Evolutionary conservation across 768 basidiomycete genomes (phyloP).

Genomic region (Pulveroboletus sp.): DNA sequence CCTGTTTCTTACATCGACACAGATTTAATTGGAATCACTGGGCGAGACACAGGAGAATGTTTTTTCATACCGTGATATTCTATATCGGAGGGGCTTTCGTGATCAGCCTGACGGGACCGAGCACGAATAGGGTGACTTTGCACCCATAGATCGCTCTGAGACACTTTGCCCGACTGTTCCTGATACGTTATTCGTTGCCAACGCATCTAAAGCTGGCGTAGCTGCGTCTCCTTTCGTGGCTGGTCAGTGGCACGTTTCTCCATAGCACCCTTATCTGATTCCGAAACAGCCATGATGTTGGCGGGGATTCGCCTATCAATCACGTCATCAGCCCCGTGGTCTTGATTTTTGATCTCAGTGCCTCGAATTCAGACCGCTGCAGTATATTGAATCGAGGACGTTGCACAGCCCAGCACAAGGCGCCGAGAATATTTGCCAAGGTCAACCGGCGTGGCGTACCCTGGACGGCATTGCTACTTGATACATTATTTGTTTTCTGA

Average conservation of each 20-base stretch:
- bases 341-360: slow-evolving; percentile 43
- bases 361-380: slow-evolving; percentile 60
- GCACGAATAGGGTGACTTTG: slow-evolving; percentile 32
- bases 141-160: slow-evolving; percentile 12
- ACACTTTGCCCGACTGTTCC: slow-evolving; percentile 11
- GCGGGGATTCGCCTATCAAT: slow-evolving; percentile 47
- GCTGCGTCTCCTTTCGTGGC: slow-evolving; percentile 40
- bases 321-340: slow-evolving; percentile 38
- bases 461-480: slow-evolving; percentile 43
- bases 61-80: slow-evolving; percentile 32
- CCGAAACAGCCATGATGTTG: slow-evolving; percentile 31
- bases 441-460: slow-evolving; percentile 35
- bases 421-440: slow-evolving; percentile 38
- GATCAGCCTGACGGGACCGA: slow-evolving; percentile 40
- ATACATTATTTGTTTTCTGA: slow-evolving; percentile 55
- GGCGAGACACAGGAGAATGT: slow-evolving; percentile 39
- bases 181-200: slow-evolving; percentile 27
- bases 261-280: slow-evolving; percentile 9
- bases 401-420: slow-evolving; percentile 47
- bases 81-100: slow-evolving; percentile 35
- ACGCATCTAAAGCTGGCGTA: slow-evolving; percentile 27
- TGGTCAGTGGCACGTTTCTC: slow-evolving; percentile 30
- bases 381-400: slow-evolving; percentile 46
- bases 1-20: slow-evolving; percentile 36
- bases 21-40: slow-evolving; percentile 37